Conservation (phyloP, 2,329 filamentous ascomycete genomes). For the Trichoderma lentiforme region DNA sequence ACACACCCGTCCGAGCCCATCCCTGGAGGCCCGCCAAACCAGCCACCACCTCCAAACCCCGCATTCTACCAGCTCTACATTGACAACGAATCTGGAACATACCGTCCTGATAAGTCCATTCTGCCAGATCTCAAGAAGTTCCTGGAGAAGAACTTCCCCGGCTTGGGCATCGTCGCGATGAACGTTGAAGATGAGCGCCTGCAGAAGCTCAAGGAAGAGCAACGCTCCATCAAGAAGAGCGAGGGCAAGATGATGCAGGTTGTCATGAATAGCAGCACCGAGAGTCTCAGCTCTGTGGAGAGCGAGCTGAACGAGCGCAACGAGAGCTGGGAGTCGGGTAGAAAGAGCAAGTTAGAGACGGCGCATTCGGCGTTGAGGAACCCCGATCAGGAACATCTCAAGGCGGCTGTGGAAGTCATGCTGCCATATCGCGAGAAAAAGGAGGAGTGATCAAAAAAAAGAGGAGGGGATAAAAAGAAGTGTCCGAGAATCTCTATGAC, state of each 20-base stretch:
- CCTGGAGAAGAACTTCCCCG: constrained; percentile 70
- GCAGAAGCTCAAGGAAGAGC: constrained; percentile 69
- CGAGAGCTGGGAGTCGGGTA: constrained; percentile 35
- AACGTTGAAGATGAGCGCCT: constrained; percentile 78
- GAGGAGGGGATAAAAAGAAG: not conserved
- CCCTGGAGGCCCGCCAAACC: constrained; percentile 44
- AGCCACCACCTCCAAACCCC: constrained; percentile 45
- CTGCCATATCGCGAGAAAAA: constrained; percentile 26
- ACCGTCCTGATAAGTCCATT: constrained; percentile 76
- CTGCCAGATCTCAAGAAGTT: constrained; percentile 70
- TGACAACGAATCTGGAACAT: constrained; percentile 93
- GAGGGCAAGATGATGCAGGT: constrained; percentile 51
- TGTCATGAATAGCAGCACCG: constrained; percentile 55
- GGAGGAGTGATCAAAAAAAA: not conserved
- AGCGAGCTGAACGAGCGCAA: constrained; percentile 49
- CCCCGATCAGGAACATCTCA: constrained; percentile 38
- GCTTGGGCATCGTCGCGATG: constrained; percentile 68
- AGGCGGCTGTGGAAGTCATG: constrained; percentile 32
- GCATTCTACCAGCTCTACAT: constrained; percentile 79
- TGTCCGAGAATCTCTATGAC: not conserved
- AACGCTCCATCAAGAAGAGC: constrained; percentile 70
- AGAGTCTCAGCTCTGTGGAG: constrained; percentile 51
- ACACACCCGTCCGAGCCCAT: constrained; percentile 52
- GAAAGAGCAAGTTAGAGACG: constrained; percentile 52
- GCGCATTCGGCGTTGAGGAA: constrained; percentile 51